Evolutionary conservation across 345 rosid species (phyloP).

Genomic region (Durio zibethinus): DNA sequence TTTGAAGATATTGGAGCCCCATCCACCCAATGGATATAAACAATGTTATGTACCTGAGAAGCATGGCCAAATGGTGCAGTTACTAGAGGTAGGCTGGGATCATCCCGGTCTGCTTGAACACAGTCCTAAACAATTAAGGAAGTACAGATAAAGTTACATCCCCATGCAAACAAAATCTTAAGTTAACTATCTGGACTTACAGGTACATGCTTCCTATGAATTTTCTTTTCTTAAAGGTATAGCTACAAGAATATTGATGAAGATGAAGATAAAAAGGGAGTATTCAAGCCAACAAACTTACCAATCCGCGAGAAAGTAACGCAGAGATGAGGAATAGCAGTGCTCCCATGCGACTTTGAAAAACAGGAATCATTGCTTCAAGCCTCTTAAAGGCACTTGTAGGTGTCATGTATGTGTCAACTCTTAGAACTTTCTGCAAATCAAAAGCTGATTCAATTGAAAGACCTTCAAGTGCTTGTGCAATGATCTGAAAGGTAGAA

Average conservation of each 20-base stretch:
- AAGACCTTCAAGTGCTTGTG: constrained; percentile 59
- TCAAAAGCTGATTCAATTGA: constrained; percentile 79
- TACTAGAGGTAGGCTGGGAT: constrained; percentile 83
- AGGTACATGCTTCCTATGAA: no score
- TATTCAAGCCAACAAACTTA: constrained; percentile 35
- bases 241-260: neutral
- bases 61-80: constrained; percentile 99
- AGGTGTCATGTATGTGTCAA: constrained; percentile 50
- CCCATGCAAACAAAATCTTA: constrained; percentile 1
- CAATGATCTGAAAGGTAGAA: constrained; percentile 38
- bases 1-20: neutral
- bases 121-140: constrained; percentile 46
- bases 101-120: constrained; percentile 93
- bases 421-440: constrained; percentile 67
- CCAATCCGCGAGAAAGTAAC: constrained; percentile 95
- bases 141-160: neutral
- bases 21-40: neutral
- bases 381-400: constrained; percentile 55
- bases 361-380: constrained; percentile 56
- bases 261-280: neutral
- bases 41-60: constrained; percentile 65
- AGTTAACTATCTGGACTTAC: no score
- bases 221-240: no score
- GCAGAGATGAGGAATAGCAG: constrained; percentile 92
- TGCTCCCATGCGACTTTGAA: constrained; percentile 95